Percentiles rank a stretch among this genome's conserved stretches.
Evolutionary conservation across 208 protist genomes (phyloP).

Genomic region (Leishmania aethiopica): DNA sequence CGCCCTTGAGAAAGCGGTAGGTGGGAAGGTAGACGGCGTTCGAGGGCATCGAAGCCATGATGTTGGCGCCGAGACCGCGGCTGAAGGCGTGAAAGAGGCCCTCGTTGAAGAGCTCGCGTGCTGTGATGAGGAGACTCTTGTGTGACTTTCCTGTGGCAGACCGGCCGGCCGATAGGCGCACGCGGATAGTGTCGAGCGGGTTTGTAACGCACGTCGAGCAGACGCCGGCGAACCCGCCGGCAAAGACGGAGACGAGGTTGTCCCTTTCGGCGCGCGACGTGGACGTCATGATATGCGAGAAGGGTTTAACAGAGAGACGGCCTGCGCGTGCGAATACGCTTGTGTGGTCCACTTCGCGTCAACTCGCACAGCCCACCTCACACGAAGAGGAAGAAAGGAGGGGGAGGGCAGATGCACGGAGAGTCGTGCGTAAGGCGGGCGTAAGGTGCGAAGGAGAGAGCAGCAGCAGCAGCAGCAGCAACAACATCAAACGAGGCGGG

Average conservation of each 20-base stretch:
- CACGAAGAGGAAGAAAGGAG: background rate
- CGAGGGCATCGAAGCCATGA: constrained; percentile 89
- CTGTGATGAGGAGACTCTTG: constrained; percentile 75
- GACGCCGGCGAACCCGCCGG: constrained; percentile 84
- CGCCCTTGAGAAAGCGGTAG: constrained; percentile 72
- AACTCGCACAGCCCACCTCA: background rate
- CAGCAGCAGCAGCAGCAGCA: background rate
- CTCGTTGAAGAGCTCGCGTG: constrained; percentile 66
- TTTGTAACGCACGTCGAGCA: constrained; percentile 91
- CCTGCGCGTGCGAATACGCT: background rate
- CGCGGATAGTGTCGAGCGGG: constrained; percentile 90
- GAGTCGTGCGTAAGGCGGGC: background rate
- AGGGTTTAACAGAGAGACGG: background rate
- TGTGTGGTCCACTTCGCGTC: background rate
- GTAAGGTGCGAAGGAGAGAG: background rate
- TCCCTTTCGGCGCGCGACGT: constrained; percentile 29
- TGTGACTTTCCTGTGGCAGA: constrained; percentile 76
- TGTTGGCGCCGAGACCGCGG: constrained; percentile 81
- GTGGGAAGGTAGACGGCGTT: constrained; percentile 89
- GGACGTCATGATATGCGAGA: constrained; percentile 16
- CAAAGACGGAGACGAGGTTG: constrained; percentile 71
- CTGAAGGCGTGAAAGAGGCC: constrained; percentile 79
- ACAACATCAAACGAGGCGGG: background rate
- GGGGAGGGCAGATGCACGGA: background rate
- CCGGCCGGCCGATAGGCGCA: constrained; percentile 74